Conservation (phyloP, 2,329 filamentous ascomycete genomes). For the Thelonectria blattea region DNA sequence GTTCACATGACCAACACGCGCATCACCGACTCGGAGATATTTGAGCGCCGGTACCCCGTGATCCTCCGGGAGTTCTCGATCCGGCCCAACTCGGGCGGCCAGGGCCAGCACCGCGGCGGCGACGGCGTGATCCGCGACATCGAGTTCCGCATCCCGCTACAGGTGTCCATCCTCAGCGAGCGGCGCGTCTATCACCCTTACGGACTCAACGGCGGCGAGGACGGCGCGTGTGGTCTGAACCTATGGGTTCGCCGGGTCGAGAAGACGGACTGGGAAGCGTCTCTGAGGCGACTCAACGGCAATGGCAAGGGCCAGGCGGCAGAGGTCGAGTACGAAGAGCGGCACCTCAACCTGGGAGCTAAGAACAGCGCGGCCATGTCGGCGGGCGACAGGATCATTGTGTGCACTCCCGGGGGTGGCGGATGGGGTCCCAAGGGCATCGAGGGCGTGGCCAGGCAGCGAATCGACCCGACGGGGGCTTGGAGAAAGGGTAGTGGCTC, state of each 20-base stretch:
- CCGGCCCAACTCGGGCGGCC: constrained; percentile 66
- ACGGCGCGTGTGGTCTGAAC: constrained; percentile 81
- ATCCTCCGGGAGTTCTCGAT: constrained; percentile 74
- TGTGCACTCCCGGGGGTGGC: constrained; percentile 79
- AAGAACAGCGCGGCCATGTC: constrained; percentile 83
- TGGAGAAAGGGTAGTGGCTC: constrained; percentile 65
- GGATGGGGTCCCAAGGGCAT: constrained; percentile 72
- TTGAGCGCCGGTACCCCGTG: constrained; percentile 68
- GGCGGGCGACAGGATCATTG: constrained; percentile 77
- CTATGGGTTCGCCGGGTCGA: constrained; percentile 81
- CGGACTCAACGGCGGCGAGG: constrained; percentile 81
- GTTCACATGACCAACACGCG: constrained; percentile 77
- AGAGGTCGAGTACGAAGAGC: constrained; percentile 59
- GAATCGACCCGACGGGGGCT: constrained; percentile 59
- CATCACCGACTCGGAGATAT: constrained; percentile 63
- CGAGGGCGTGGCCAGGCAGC: constrained; percentile 56
- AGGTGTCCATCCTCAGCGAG: constrained; percentile 79
- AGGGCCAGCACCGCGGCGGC: constrained; percentile 71
- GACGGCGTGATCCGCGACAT: constrained; percentile 80
- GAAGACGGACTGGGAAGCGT: constrained; percentile 58
- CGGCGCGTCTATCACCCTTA: constrained; percentile 73
- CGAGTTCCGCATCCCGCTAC: constrained; percentile 77
- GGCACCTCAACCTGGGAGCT: constrained; percentile 74
- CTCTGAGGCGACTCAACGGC: constrained; percentile 47
- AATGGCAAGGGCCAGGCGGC: constrained; percentile 40